Evolutionary conservation across 176 grass and related monocot species (phyloP).

Genomic region (Oryza australiensis): DNA sequence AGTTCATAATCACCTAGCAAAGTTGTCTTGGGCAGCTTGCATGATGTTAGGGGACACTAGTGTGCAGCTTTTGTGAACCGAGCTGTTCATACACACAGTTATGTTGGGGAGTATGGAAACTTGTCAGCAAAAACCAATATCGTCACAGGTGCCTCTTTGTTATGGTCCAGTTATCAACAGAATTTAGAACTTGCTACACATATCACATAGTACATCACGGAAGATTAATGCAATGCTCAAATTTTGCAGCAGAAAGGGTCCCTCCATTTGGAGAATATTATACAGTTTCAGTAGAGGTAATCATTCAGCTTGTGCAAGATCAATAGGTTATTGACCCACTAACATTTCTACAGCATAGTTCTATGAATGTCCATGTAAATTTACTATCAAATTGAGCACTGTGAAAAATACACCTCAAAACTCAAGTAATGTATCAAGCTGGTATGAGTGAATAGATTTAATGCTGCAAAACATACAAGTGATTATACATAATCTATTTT

Average conservation of each 20-base stretch:
- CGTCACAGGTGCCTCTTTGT: background rate
- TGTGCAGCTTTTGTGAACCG: background rate
- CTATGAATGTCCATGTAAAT: background rate
- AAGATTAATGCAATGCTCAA: background rate
- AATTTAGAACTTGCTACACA: background rate
- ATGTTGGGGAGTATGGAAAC: background rate
- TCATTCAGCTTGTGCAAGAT: background rate
- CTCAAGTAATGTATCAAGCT: background rate
- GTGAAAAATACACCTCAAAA: background rate
- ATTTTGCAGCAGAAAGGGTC: background rate
- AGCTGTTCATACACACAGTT: background rate
- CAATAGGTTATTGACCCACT: background rate
- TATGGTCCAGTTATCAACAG: background rate
- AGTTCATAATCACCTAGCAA: background rate
- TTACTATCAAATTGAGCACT: background rate
- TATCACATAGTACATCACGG: background rate
- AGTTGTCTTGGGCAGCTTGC: background rate
- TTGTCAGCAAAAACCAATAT: background rate
- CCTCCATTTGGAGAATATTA: background rate
- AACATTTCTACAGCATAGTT: background rate
- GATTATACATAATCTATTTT: no score
- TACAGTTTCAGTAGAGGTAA: background rate
- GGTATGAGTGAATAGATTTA: no score
- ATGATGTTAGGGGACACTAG: background rate
- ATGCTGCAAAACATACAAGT: no score